Evolutionary conservation across 495 filamentous ascomycete genomes (phyloP).

Genomic region (Aspergillus mulundensis): DNA sequence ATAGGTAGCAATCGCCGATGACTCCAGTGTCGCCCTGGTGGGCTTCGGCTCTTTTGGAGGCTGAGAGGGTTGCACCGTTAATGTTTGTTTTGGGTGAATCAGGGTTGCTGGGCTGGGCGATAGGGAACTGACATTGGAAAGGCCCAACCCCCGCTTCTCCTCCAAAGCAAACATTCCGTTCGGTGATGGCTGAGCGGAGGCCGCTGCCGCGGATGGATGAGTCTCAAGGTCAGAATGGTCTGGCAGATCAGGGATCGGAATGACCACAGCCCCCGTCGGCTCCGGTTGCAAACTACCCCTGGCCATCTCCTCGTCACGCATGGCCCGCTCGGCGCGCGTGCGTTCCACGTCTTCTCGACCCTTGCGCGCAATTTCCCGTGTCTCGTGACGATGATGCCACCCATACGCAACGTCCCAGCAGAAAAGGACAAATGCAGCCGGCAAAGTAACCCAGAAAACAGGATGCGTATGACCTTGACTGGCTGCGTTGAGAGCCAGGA

Average conservation of each 20-base stretch:
- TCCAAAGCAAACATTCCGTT: neutral
- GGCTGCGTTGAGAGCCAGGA: constrained; percentile 7
- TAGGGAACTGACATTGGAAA: neutral
- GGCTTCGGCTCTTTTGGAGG: neutral
- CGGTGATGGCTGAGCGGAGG: neutral
- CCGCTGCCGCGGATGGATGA: neutral
- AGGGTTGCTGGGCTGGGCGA: neutral
- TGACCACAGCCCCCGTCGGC: neutral
- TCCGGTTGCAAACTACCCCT: neutral
- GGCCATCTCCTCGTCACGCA: neutral
- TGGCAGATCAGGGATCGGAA: neutral
- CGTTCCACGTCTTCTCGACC: neutral
- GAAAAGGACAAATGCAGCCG: constrained; percentile 10
- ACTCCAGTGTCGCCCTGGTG: neutral
- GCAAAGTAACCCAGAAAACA: constrained; percentile 11
- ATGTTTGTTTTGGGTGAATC: neutral
- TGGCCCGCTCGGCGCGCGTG: neutral
- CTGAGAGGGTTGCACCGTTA: neutral
- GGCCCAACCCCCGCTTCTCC: neutral
- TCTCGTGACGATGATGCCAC: constrained; percentile 5
- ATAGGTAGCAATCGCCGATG: neutral
- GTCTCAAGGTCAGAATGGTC: neutral
- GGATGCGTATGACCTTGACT: constrained; percentile 4
- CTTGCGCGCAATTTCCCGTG: constrained; percentile 1
- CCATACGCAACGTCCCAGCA: constrained; percentile 9